phyloP scores from a whole-genome alignment of 1,139 yeast genomes.

The Geotrichum histeridarum region DNA sequence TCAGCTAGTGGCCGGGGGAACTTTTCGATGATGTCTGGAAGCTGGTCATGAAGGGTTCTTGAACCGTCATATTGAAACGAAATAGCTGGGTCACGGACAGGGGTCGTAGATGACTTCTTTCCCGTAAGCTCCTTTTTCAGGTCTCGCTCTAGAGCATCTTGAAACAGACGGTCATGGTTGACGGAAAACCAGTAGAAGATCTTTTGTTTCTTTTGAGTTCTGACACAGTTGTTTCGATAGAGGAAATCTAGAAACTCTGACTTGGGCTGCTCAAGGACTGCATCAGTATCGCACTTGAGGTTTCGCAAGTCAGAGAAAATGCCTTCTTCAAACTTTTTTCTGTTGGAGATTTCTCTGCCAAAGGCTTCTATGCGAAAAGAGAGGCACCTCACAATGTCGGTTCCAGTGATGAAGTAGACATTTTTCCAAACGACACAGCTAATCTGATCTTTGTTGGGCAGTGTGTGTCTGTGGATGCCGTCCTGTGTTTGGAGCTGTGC shows the following conservation, averaged over 20 bases:
- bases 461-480: conserved; percentile 42
- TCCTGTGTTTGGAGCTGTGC: conserved; percentile 15
- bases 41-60: conserved; percentile 39
- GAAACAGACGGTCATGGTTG: conserved; percentile 86
- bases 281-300: conserved; percentile 82
- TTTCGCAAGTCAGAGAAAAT: conserved; percentile 85
- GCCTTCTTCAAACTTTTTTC: conserved; percentile 96
- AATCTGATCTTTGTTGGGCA: conserved; percentile 84
- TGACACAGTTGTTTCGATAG: conserved; percentile 77
- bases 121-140: conserved; percentile 61
- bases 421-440: conserved; percentile 92
- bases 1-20: conserved; percentile 35
- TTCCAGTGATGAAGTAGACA: conserved; percentile 85
- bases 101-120: conserved; percentile 38
- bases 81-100: conserved; percentile 42
- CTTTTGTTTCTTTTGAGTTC: conserved; percentile 95
- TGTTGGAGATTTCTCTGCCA: conserved; percentile 76
- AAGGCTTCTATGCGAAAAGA: conserved; percentile 85
- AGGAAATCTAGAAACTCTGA: conserved; percentile 80
- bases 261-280: conserved; percentile 81
- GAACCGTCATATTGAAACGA: conserved; percentile 40
- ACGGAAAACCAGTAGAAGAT: conserved; percentile 97
- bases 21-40: conserved; percentile 32
- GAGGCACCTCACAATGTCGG: conserved; percentile 90
- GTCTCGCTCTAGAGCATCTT: conserved; percentile 92